Percentiles rank a stretch among this genome's conserved stretches.
Conservation (phyloP, 495 filamentous ascomycete species). For the Hypoxylon fuscum region DNA sequence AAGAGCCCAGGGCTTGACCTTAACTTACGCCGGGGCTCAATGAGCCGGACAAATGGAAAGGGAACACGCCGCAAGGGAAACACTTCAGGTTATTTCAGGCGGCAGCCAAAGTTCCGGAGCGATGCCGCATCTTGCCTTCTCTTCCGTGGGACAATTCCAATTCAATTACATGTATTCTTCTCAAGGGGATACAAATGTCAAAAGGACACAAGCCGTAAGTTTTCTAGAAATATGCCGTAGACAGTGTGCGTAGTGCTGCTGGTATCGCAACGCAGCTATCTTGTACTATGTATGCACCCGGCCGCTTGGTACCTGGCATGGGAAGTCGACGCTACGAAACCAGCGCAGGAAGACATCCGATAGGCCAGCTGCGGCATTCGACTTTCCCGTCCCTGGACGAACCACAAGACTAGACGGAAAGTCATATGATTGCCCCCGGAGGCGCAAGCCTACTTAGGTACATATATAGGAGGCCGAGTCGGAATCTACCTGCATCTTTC, state of each 20-base stretch:
- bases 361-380: conserved; percentile 14
- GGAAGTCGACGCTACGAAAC: conserved; percentile 12
- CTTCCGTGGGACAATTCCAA: too few relatives aligned
- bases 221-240: conserved; percentile 3
- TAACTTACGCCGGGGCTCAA: too few relatives aligned
- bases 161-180: too few relatives aligned
- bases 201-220: too few relatives aligned
- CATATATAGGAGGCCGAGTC: conserved; percentile 4
- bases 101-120: conserved; percentile 15
- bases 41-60: conserved; percentile 29
- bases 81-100: not conserved
- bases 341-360: conserved; percentile 22
- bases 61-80: conserved; percentile 22
- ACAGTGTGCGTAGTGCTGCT: conserved; percentile 2
- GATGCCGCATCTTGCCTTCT: conserved; percentile 17
- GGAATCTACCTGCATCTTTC: conserved; percentile 14
- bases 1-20: too few relatives aligned
- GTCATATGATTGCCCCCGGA: conserved; percentile 23
- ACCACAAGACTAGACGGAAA: conserved; percentile 17
- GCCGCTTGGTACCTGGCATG: conserved; percentile 22
- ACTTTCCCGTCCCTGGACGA: not conserved
- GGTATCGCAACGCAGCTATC: conserved; percentile 8
- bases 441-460: not conserved
- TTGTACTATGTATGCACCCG: conserved; percentile 21
- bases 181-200: too few relatives aligned